These are phyloP conservation scores for Clavaria fumosa DNA, from an alignment of 768 basidiomycete genomes.

Conservation along the genomic window DNA sequence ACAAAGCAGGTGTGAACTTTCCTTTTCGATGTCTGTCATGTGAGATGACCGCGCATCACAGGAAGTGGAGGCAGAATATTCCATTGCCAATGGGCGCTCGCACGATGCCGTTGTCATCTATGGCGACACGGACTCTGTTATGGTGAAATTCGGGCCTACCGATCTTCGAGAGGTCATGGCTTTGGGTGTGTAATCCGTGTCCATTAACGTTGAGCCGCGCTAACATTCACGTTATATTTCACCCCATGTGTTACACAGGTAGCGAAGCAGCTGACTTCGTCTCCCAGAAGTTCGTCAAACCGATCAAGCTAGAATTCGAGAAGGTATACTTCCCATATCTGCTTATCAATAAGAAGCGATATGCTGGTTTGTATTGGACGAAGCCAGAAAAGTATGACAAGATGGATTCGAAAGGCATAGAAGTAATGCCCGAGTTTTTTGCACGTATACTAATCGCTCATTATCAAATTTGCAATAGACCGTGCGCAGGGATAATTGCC, in stretches of 20 bases:
- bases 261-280: conserved; percentile 88
- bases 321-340: conserved; percentile 98
- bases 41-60: no score
- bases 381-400: conserved; percentile 91
- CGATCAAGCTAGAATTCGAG: conserved; percentile 98
- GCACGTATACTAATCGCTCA: no score
- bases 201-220: not conserved
- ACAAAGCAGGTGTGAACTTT: conserved; percentile 51
- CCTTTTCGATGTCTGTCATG: no score
- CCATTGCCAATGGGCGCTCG: conserved; percentile 64
- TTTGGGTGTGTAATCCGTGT: conserved; percentile 41
- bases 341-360: conserved; percentile 96
- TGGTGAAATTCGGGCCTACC: conserved; percentile 90
- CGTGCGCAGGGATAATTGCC: conserved; percentile 94
- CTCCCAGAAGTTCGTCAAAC: conserved; percentile 79
- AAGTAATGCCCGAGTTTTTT: no score
- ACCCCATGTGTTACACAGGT: conserved; percentile 29
- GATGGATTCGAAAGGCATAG: conserved; percentile 99
- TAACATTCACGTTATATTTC: no score
- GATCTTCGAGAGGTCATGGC: conserved; percentile 83
- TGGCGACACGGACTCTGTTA: conserved; percentile 98
- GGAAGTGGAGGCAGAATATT: conserved; percentile 87
- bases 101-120: conserved; percentile 93
- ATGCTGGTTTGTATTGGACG: conserved; percentile 98
- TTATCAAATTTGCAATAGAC: no score